Evolutionary conservation across 1,284 basidiomycete genomes (phyloP).

Genomic region (Ustilago curta): DNA sequence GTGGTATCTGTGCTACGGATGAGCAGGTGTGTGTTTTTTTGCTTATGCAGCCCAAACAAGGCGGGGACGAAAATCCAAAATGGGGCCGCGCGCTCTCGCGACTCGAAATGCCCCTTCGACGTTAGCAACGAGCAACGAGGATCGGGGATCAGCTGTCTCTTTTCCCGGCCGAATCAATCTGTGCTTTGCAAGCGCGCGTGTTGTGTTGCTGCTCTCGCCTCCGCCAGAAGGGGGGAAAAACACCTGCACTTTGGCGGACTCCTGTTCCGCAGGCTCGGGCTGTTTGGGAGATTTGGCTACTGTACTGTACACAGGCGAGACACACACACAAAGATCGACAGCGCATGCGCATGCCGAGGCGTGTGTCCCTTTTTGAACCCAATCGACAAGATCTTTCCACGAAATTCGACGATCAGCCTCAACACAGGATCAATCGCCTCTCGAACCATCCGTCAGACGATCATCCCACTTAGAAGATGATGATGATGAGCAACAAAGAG

Average conservation of each 20-base stretch:
- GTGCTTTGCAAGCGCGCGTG: too few relatives aligned
- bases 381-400: neutral
- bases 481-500: neutral
- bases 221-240: too few relatives aligned
- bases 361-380: neutral
- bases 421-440: too few relatives aligned
- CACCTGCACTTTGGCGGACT: too few relatives aligned
- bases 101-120: constrained; percentile 3
- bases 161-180: constrained; percentile 14
- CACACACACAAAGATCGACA: constrained; percentile 39
- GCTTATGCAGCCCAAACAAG: constrained; percentile 13
- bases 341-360: constrained; percentile 26
- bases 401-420: too few relatives aligned
- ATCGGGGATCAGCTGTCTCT: constrained; percentile 9
- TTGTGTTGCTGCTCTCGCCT: neutral
- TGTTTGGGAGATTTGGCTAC: constrained; percentile 10
- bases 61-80: constrained; percentile 16
- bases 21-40: constrained; percentile 14
- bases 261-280: neutral
- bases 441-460: neutral
- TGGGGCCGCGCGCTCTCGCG: constrained; percentile 37
- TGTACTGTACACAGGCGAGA: constrained; percentile 25
- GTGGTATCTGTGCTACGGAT: constrained; percentile 1
- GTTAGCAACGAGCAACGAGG: constrained; percentile 15
- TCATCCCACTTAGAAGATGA: neutral